phyloP scores from a whole-genome alignment of 306 rosid genomes.

The Vigna mungo region DNA sequence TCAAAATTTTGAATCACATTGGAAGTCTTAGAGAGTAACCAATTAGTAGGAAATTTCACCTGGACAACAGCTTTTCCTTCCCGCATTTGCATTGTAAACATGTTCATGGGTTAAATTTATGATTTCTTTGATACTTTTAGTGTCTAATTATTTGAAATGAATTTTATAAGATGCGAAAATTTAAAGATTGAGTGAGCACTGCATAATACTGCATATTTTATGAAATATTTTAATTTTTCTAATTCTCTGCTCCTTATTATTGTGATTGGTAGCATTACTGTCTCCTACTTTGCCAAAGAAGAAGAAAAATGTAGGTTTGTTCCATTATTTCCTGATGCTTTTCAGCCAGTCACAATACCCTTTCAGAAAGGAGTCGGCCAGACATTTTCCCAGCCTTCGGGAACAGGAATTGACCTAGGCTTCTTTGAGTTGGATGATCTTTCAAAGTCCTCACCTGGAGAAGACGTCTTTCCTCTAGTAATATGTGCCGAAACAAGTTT shows the following conservation, averaged over 20 bases:
- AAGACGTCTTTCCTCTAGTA: constrained; percentile 80
- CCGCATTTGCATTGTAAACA: too few species aligned
- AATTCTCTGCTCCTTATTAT: constrained; percentile 33
- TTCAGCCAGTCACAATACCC: constrained; percentile 68
- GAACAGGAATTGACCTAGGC: constrained; percentile 90
- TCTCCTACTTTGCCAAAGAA: constrained; percentile 91
- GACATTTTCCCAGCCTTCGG: constrained; percentile 77
- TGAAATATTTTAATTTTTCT: constrained; percentile 23
- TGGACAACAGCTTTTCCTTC: too few species aligned
- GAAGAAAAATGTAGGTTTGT: constrained; percentile 73
- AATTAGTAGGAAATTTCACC: too few species aligned
- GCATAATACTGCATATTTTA: neutral
- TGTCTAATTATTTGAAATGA: constrained; percentile 3
- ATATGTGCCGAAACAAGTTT: constrained; percentile 76
- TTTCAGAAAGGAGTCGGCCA: constrained; percentile 85
- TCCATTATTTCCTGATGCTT: constrained; percentile 71
- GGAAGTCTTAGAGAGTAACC: too few species aligned
- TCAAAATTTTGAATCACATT: too few species aligned
- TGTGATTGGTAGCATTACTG: constrained; percentile 68
- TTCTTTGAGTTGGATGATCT: constrained; percentile 89
- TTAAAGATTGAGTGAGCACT: constrained; percentile 2
- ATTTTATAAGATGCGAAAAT: constrained; percentile 7
- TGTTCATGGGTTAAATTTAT: constrained; percentile 27
- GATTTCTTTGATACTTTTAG: constrained; percentile 22
- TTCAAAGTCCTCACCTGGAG: constrained; percentile 79